Evolutionary conservation across 345 rosid genomes (phyloP), one percentile per base, ranked within the genome.

Genomic region (Hirschfeldia incana): DNA sequence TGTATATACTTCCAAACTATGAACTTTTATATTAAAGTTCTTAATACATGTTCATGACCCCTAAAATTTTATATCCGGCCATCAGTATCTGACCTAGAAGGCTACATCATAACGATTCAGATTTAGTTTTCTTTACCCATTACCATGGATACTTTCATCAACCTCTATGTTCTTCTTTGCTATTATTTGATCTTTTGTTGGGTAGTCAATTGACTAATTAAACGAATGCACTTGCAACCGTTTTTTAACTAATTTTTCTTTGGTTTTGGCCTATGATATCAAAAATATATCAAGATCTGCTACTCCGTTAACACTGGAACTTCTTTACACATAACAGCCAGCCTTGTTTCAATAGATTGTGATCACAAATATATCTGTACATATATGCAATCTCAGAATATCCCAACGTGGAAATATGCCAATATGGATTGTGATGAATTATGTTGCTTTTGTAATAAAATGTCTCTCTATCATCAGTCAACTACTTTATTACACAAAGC

Each of bases 321-420:
- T 34, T 76, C 28, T 17, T 68, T 30, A 32, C 49, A 59, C 29
- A 44, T 60, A 68, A 42, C 26, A 68, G 12, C 3, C 11, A 32
- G 32, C 16, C 9, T 59, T 10, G 68, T 59, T 36, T 16, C 51
- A 58, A 67, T 67, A 67, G 12, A 11, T 7, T 10, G 27, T 32
- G 33, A 39, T 29, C 42, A 39, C 42, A 16, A 76, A 37, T 57
- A 64, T 37, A 39, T 36, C 67, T 36, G 32, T 66, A 76, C 33
- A 67, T 62, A 69, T 21, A 49, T 61, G 36, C 67, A 33, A 63
- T 42, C 13, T 9, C 49, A 42, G 49, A 10, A 42, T 12, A 42
- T 10, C 13, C 49, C 49, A 8, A 9, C 12, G 10, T 34, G 15
- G 42, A 36, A 7, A 7, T 32, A 39, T 58, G 72, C 72, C 57